phyloP scores from a whole-genome alignment of 805 yeast species.

The Spathaspora arborariae region DNA sequence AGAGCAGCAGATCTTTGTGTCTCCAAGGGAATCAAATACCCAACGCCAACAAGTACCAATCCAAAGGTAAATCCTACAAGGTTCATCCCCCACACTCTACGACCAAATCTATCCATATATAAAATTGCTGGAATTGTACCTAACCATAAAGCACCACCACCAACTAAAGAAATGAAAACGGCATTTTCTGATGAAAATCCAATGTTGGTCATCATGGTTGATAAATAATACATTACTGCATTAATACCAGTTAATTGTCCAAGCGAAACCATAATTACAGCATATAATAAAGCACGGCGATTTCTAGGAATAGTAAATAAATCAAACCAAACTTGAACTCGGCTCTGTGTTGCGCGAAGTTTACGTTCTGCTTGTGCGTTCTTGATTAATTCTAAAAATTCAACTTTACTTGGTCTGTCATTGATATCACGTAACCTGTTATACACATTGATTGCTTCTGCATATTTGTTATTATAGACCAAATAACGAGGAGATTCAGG shows the following conservation, averaged over 20 bases:
- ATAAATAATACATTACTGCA: constrained; percentile 63
- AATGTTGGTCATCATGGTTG: constrained; percentile 51
- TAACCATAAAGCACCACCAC: constrained; percentile 58
- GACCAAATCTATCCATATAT: constrained; percentile 54
- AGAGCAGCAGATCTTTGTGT: constrained; percentile 45
- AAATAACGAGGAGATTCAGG: constrained; percentile 52
- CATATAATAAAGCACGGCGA: constrained; percentile 57
- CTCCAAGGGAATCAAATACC: constrained; percentile 41
- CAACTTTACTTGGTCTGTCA: constrained; percentile 42
- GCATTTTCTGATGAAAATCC: constrained; percentile 51
- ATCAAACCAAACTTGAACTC: constrained; percentile 44
- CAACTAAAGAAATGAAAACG: constrained; percentile 66
- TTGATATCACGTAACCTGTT: constrained; percentile 49
- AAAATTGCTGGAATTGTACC: constrained; percentile 67
- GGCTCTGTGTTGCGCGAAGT: constrained; percentile 29
- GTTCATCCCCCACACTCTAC: constrained; percentile 59
- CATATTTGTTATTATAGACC: constrained; percentile 36
- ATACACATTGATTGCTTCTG: constrained; percentile 53
- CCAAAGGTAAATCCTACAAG: constrained; percentile 59
- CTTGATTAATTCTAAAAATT: constrained; percentile 55
- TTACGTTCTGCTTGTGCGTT: constrained; percentile 47
- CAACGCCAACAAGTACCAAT: constrained; percentile 55
- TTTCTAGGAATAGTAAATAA: constrained; percentile 53
- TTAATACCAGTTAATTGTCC: constrained; percentile 70
- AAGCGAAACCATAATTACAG: constrained; percentile 53